phyloP scores from a whole-genome alignment of 176 grass and related monocot genomes.

The Rhipidocladum racemiflorum region DNA sequence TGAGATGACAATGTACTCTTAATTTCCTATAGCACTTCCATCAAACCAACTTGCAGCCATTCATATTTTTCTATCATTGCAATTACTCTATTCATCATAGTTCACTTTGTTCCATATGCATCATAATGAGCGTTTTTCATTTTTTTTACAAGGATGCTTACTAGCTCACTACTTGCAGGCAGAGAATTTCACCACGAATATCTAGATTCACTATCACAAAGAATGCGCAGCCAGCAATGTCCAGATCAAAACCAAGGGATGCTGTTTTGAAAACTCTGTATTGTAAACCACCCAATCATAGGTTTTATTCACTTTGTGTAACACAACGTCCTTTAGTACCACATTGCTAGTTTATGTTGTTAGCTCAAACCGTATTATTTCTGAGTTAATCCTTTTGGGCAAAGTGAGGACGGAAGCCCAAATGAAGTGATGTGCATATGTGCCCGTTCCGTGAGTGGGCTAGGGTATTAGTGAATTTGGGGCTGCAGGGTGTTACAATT shows the following conservation, averaged over 20 bases:
- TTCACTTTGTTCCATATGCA: background rate
- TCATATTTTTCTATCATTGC: conserved; percentile 15
- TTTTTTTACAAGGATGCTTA: background rate
- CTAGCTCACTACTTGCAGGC: conserved; percentile 43
- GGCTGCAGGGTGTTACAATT: conserved; percentile 17
- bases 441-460: too few relatives aligned
- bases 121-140: background rate
- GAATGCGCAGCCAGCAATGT: conserved; percentile 37
- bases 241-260: conserved; percentile 61
- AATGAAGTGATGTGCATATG: too few relatives aligned
- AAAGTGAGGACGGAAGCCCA: too few relatives aligned
- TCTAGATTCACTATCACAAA: conserved; percentile 58
- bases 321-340: too few relatives aligned
- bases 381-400: too few relatives aligned
- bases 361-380: too few relatives aligned
- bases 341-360: too few relatives aligned
- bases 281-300: conserved; percentile 16
- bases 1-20: conserved; percentile 41
- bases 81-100: background rate
- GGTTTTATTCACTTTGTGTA: background rate
- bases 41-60: background rate
- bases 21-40: background rate
- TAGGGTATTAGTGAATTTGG: too few relatives aligned
- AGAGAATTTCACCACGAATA: conserved; percentile 40
- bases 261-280: conserved; percentile 49